A percentile compares a stretch with the other conserved stretches of the same genome.
Conservation (phyloP, 2,329 filamentous ascomycete genomes). For the Colletotrichum sp. region DNA sequence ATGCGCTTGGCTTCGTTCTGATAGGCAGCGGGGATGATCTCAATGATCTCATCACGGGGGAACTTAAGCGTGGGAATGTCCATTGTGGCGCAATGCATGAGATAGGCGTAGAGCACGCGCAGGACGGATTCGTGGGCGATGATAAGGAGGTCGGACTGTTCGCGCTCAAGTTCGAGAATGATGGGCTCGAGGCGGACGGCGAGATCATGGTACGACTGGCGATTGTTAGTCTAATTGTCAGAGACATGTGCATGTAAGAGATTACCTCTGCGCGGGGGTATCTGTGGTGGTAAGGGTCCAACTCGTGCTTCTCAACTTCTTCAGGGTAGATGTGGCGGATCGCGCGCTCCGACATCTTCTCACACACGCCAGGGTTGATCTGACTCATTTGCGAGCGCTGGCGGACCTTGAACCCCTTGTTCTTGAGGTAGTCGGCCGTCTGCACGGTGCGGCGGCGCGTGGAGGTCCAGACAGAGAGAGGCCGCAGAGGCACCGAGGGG, state of each 20-base stretch:
- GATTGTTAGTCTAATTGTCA: neutral
- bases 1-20: constrained; percentile 95
- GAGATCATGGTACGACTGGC: constrained; percentile 93
- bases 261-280: constrained; percentile 90
- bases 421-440: constrained; percentile 82
- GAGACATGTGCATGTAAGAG: neutral
- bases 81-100: constrained; percentile 97
- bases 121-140: constrained; percentile 99
- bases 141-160: constrained; percentile 97
- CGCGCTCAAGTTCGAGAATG: constrained; percentile 94
- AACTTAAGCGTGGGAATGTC: constrained; percentile 94
- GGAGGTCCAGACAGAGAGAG: constrained; percentile 92
- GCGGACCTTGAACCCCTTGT: constrained; percentile 81
- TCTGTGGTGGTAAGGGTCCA: constrained; percentile 95
- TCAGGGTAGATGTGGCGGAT: constrained; percentile 87
- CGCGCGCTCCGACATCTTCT: constrained; percentile 84
- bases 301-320: constrained; percentile 89
- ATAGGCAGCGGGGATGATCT: constrained; percentile 97
- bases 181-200: constrained; percentile 98
- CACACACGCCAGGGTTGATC: constrained; percentile 94
- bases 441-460: constrained; percentile 90
- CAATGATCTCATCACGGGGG: constrained; percentile 95
- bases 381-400: constrained; percentile 97
- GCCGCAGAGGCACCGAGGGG: constrained; percentile 71
- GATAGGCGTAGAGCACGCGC: constrained; percentile 92